Conservation (phyloP, 139 green algal genomes). For the Chlorella sp. region DNA sequence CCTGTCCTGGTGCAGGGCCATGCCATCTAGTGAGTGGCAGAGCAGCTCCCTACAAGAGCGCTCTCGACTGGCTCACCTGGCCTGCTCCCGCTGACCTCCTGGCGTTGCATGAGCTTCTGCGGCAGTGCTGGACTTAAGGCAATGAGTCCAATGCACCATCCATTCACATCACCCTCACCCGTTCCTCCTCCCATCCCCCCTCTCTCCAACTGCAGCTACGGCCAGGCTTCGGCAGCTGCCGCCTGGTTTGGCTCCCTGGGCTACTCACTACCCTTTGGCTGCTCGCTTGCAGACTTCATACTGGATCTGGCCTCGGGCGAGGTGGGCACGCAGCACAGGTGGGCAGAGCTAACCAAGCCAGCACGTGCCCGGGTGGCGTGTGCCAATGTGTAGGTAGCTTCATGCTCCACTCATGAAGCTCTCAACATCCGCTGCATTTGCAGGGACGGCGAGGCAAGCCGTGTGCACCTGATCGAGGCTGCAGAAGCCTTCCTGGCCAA, state of each 20-base stretch:
- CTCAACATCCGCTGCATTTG: too few species aligned
- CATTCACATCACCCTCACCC: too few species aligned
- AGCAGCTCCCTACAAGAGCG: too few species aligned
- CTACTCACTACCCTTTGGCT: slow-evolving; percentile 70
- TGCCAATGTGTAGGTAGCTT: too few species aligned
- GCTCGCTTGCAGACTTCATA: slow-evolving; percentile 86
- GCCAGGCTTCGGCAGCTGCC: slow-evolving; percentile 53
- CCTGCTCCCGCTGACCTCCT: too few species aligned
- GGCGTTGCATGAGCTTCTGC: too few species aligned
- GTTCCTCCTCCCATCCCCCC: too few species aligned
- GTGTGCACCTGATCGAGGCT: slow-evolving; percentile 40
- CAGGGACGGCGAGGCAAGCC: slow-evolving; percentile 41
- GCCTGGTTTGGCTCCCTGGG: slow-evolving; percentile 76
- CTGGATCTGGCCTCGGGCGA: slow-evolving; percentile 84
- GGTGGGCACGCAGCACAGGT: slow-evolving; percentile 2
- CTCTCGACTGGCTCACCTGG: too few species aligned
- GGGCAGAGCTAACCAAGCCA: neutral
- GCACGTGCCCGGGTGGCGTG: too few species aligned
- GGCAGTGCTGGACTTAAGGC: too few species aligned
- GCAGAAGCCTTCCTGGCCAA: slow-evolving; percentile 40
- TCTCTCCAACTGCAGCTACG: slow-evolving; percentile 60
- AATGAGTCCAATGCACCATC: too few species aligned
- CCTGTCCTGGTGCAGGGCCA: slow-evolving; percentile 58
- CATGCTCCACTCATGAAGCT: too few species aligned
- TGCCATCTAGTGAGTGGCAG: slow-evolving; percentile 63